Percentiles rank a stretch among this genome's conserved stretches.
phyloP scores from a whole-genome alignment of 495 filamentous ascomycete genomes.

The Hypoxylon trugodes region DNA sequence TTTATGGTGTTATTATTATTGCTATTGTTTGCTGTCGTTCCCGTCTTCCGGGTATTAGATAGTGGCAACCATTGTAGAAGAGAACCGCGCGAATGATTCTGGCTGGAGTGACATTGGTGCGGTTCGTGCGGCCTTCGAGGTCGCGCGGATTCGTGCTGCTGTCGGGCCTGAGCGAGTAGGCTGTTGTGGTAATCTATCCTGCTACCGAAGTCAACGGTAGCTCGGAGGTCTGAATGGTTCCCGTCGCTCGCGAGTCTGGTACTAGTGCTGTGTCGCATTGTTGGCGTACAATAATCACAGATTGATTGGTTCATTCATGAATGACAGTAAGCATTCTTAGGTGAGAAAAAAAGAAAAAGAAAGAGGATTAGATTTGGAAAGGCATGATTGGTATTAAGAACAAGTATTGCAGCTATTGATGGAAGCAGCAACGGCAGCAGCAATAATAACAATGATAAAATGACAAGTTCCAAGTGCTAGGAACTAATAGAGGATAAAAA shows the following conservation, averaged over 20 bases:
- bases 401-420: background rate
- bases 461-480: constrained; percentile 2
- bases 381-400: constrained; percentile 24
- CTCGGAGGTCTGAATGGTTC: constrained; percentile 40
- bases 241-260: constrained; percentile 29
- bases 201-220: constrained; percentile 19
- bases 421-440: background rate
- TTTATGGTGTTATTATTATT: background rate
- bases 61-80: constrained; percentile 37
- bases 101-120: constrained; percentile 21
- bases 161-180: constrained; percentile 37
- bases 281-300: constrained; percentile 2
- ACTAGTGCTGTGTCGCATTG: constrained; percentile 26
- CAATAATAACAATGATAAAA: background rate
- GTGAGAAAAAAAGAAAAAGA: constrained; percentile 2
- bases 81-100: constrained; percentile 25
- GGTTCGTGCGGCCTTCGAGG: constrained; percentile 4
- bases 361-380: constrained; percentile 12
- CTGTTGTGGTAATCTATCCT: constrained; percentile 40
- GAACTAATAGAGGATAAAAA: constrained; percentile 2
- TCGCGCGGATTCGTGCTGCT: constrained; percentile 20
- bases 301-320: constrained; percentile 28
- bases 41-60: constrained; percentile 12
- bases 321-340: constrained; percentile 20
- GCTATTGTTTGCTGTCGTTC: constrained; percentile 5